phyloP scores from a whole-genome alignment of 1,284 basidiomycete genomes.

The Ceratorhiza oryzae-sativae region DNA sequence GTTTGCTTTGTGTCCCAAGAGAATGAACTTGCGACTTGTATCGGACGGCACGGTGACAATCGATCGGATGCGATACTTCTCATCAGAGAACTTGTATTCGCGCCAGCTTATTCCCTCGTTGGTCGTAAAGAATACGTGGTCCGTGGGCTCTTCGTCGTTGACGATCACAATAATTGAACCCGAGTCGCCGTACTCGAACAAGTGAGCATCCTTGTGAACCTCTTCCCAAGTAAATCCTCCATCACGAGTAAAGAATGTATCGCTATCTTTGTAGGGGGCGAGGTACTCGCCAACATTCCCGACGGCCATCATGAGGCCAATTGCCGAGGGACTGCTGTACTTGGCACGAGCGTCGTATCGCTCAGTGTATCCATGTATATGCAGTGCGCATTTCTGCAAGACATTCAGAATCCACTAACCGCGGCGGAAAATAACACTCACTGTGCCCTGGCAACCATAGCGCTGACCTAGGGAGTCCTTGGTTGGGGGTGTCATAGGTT shows the following conservation, averaged over 20 bases:
- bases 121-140: conserved; percentile 86
- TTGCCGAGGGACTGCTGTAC: conserved; percentile 89
- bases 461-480: conserved; percentile 77
- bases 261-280: conserved; percentile 82
- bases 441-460: conserved; percentile 78
- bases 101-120: conserved; percentile 90
- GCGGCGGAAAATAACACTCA: conserved; percentile 52
- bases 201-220: conserved; percentile 96
- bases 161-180: conserved; percentile 92
- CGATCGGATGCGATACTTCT: conserved; percentile 74
- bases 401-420: background rate
- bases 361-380: conserved; percentile 96
- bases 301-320: conserved; percentile 94
- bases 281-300: conserved; percentile 94
- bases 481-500: conserved; percentile 75
- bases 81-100: conserved; percentile 81
- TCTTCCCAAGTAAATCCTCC: conserved; percentile 99
- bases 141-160: conserved; percentile 93
- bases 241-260: conserved; percentile 96
- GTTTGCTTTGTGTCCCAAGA: conserved; percentile 68
- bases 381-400: conserved; percentile 79
- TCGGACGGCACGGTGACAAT: conserved; percentile 92
- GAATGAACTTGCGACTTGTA: conserved; percentile 88
- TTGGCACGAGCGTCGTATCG: conserved; percentile 88
- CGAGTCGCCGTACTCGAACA: conserved; percentile 98